phyloP scores from a whole-genome alignment of 495 filamentous ascomycete genomes.

The Penicillium crystallinum region DNA sequence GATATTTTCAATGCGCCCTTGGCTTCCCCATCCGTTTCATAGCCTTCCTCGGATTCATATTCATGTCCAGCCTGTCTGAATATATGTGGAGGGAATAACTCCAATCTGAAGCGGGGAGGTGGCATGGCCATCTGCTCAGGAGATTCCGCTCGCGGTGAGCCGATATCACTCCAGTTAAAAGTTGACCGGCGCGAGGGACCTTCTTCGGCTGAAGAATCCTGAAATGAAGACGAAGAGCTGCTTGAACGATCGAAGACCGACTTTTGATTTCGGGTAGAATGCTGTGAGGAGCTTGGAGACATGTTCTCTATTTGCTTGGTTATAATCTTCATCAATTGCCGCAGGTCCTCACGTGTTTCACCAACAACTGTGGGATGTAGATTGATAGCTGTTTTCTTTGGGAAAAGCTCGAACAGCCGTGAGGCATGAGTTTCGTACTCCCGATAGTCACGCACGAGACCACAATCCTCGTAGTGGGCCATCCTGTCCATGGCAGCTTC shows the following conservation, averaged over 20 bases:
- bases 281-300: conserved; percentile 45
- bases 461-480: conserved; percentile 46
- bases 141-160: conserved; percentile 28
- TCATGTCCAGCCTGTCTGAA: conserved; percentile 29
- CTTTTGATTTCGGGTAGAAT: conserved; percentile 45
- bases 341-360: conserved; percentile 42
- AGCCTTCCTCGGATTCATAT: conserved; percentile 33
- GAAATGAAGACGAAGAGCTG: conserved; percentile 52
- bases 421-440: conserved; percentile 65
- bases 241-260: conserved; percentile 72
- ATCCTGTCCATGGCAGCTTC: conserved; percentile 57
- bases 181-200: conserved; percentile 31
- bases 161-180: conserved; percentile 28
- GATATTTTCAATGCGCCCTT: conserved; percentile 21
- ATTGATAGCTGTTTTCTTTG: conserved; percentile 33
- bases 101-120: conserved; percentile 26
- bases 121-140: conserved; percentile 26
- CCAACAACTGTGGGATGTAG: conserved; percentile 21
- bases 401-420: conserved; percentile 42
- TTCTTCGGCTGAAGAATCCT: conserved; percentile 35
- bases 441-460: conserved; percentile 66
- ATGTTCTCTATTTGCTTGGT: conserved; percentile 53
- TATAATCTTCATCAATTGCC: conserved; percentile 46
- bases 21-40: conserved; percentile 42
- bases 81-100: conserved; percentile 35